Base-by-base conservation (phyloP, 1,284 basidiomycete genomes). In the Neotropicomus parvogracilis region DNA sequence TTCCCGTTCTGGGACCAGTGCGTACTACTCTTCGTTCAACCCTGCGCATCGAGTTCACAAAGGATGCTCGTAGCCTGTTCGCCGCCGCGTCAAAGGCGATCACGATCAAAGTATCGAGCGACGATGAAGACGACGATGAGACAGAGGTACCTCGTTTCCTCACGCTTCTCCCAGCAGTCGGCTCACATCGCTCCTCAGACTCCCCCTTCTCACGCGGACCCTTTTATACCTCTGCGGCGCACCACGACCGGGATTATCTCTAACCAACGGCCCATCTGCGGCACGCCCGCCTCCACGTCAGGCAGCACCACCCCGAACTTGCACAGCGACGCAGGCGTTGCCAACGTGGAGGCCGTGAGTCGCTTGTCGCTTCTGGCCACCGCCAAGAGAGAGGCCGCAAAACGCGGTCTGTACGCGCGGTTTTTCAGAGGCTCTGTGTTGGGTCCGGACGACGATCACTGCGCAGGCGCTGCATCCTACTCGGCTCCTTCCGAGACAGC, bases 1-100 rank as follows among this genome's bases (percentile, higher is more conserved):
- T 92, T 94, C 63, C 90, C 91, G 40, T 97, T 95, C 79, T 97
- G 92, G 92, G 92, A 97, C 66, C 90, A 94, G 91, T 94, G 59
- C 66, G 86, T 78, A 40, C 47, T 5, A 40, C 36, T 26, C 11
- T 19, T 9, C 2, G 34, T 40, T 21, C 39, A 26, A 20, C 26
- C 20, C 4, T 14, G 13, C 6, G 3, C 34, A 1, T 29, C 24
- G 17, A 13, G 39, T 19, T 31, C 16, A 29, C 43, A 33, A 26
- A 6, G n/a, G 16, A 6, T 42, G n/a, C 46, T 0, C 27, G 38
- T 45, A 93, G 90, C 63, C 71, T 93, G 42, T 94, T 89, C 64
- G 73, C 81, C 13, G 81, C 83, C 5, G 88, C 88, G 12, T 83
- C 88, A 0, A 85, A 84, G 53, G 80, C 84, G 35, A 91, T 92